Percentiles rank a stretch among this genome's conserved stretches.
Conservation (phyloP, 2,329 filamentous ascomycete genomes). For the Neurospora crassa region DNA sequence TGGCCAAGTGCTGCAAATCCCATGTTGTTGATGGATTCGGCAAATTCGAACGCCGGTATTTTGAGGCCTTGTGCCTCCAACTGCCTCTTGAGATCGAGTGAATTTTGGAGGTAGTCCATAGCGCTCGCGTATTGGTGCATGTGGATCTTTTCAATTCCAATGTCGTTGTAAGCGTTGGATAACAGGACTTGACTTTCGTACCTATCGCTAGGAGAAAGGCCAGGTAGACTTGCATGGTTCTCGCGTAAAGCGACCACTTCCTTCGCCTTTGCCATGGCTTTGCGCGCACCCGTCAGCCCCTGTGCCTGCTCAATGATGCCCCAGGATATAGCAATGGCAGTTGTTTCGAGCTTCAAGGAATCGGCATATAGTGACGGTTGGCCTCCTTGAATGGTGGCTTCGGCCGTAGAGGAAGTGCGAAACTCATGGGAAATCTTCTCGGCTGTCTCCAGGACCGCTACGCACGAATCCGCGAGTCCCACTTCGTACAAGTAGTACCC, state of each 20-base stretch:
- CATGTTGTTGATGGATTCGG: neutral
- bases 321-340: neutral
- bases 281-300: neutral
- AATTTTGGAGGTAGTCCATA: neutral
- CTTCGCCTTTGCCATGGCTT: neutral
- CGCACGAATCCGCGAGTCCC: neutral
- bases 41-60: neutral
- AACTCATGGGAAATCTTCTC: neutral
- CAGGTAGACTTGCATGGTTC: neutral
- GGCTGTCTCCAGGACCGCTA: neutral
- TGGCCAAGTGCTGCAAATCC: neutral
- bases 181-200: neutral
- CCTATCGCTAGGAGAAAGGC: neutral
- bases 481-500: neutral
- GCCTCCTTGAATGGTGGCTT: neutral
- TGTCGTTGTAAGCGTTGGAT: neutral
- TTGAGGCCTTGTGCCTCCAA: neutral
- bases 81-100: neutral
- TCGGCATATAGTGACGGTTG: neutral
- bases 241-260: neutral
- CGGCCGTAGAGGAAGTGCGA: neutral
- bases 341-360: neutral
- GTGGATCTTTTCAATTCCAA: neutral
- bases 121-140: neutral
- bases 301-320: neutral